Evolutionary conservation across 2,329 filamentous ascomycete genomes (phyloP).

Genomic region (Aaosphaeria pasadenensis): DNA sequence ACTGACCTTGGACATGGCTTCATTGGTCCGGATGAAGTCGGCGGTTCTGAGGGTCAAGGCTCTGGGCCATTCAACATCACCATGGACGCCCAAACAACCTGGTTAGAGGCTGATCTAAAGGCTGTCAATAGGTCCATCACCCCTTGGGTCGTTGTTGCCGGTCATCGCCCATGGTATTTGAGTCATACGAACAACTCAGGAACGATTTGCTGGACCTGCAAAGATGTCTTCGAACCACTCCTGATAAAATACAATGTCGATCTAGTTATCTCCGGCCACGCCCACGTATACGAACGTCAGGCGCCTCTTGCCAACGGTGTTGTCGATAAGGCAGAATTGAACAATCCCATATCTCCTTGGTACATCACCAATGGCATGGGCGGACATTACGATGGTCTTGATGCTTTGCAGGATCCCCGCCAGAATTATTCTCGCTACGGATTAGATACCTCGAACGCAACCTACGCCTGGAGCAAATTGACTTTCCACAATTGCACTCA

Average conservation of each 20-base stretch:
- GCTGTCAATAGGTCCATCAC: constrained; percentile 56
- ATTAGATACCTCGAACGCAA: too few relatives aligned
- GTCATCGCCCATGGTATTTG: constrained; percentile 40
- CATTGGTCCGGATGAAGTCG: constrained; percentile 39
- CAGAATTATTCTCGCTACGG: too few relatives aligned
- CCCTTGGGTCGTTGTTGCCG: constrained; percentile 51
- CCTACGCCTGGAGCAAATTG: too few relatives aligned
- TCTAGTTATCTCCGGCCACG: constrained; percentile 56
- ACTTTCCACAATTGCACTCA: too few relatives aligned
- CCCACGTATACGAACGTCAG: constrained; percentile 58
- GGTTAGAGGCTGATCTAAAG: constrained; percentile 54
- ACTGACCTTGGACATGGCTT: constrained; percentile 52
- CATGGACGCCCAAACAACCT: constrained; percentile 50
- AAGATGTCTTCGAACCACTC: constrained; percentile 52
- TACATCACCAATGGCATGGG: constrained; percentile 40
- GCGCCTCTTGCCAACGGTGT: constrained; percentile 29
- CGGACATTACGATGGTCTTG: too few relatives aligned
- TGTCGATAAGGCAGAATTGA: constrained; percentile 42
- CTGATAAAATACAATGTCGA: constrained; percentile 58
- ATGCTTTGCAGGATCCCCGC: too few relatives aligned
- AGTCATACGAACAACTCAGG: constrained; percentile 23
- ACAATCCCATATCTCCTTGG: constrained; percentile 54
- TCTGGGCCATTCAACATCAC: constrained; percentile 50
- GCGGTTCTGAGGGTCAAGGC: constrained; percentile 43
- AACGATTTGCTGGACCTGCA: constrained; percentile 45